Percentiles rank a stretch among this genome's conserved stretches.
Conservation (phyloP, 208 protist genomes). For the Vickermania ingenoplastis region DNA sequence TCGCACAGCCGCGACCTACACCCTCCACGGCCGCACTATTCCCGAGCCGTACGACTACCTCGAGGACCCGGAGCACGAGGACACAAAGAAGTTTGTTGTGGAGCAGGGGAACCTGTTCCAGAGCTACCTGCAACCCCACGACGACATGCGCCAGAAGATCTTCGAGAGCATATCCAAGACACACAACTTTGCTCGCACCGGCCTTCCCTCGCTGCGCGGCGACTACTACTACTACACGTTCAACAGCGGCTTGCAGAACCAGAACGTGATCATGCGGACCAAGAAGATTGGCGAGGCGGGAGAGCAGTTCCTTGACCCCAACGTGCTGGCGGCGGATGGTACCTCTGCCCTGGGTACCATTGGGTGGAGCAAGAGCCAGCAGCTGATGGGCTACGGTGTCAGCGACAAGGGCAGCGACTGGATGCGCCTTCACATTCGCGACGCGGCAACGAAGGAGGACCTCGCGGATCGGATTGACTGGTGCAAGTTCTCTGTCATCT, state of each 20-base stretch:
- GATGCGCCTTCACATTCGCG: constrained; percentile 67
- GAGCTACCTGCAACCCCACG: constrained; percentile 47
- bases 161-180: constrained; percentile 34
- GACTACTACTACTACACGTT: constrained; percentile 80
- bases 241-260: constrained; percentile 91
- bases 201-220: constrained; percentile 43
- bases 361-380: constrained; percentile 68
- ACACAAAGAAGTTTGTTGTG: constrained; percentile 84
- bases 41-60: constrained; percentile 91
- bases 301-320: constrained; percentile 86
- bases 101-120: constrained; percentile 73
- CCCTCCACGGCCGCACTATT: constrained; percentile 60
- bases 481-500: constrained; percentile 84
- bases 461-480: constrained; percentile 73
- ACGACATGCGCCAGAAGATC: constrained; percentile 40
- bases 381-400: constrained; percentile 77
- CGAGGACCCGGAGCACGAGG: constrained; percentile 76
- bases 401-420: constrained; percentile 89
- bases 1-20: constrained; percentile 49
- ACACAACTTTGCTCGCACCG: constrained; percentile 78
- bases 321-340: constrained; percentile 78
- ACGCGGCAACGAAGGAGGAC: constrained; percentile 39
- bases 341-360: constrained; percentile 53
- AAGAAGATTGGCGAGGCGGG: constrained; percentile 16
- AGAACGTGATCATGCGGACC: constrained; percentile 60